A percentile compares a stretch with the other conserved stretches of the same genome.
Evolutionary conservation across 2,329 filamentous ascomycete genomes (phyloP).

Genomic region (Colletotrichum neosansevieriae): DNA sequence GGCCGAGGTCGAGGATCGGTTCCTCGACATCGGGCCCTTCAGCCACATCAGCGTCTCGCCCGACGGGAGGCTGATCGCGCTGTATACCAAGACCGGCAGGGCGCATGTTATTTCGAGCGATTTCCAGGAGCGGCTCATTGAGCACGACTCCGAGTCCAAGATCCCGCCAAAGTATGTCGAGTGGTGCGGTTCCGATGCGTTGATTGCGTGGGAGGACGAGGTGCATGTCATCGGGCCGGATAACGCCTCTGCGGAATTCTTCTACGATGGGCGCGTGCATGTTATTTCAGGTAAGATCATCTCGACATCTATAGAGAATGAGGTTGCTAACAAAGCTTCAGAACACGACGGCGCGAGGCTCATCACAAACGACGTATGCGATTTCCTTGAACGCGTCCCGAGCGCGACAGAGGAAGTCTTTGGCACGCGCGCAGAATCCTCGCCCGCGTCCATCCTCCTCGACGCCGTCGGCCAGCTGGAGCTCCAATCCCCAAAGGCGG

Average conservation of each 20-base stretch:
- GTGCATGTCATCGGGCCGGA: constrained; percentile 92
- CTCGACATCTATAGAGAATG: neutral
- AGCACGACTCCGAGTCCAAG: constrained; percentile 89
- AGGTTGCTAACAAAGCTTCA: constrained; percentile 45
- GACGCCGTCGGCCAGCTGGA: constrained; percentile 94
- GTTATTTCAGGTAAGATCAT: constrained; percentile 78
- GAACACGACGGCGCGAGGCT: constrained; percentile 88
- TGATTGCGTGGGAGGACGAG: constrained; percentile 98
- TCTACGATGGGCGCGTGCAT: constrained; percentile 92
- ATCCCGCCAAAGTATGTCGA: constrained; percentile 89
- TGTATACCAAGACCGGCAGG: constrained; percentile 87
- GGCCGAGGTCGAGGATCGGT: constrained; percentile 89
- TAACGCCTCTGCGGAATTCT: constrained; percentile 80
- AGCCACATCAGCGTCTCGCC: constrained; percentile 91
- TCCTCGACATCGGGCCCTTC: constrained; percentile 92
- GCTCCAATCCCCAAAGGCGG: constrained; percentile 93
- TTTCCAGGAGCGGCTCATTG: constrained; percentile 91
- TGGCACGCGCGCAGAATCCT: constrained; percentile 86
- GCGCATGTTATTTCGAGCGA: constrained; percentile 95
- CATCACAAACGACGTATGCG: constrained; percentile 93
- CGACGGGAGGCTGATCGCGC: constrained; percentile 86
- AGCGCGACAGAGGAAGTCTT: constrained; percentile 90
- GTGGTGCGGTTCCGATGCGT: constrained; percentile 97
- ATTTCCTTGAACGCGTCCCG: constrained; percentile 95
- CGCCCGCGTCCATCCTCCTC: constrained; percentile 89